phyloP scores from a whole-genome alignment of 2,329 filamentous ascomycete species.

The Pseudogymnoascus sp. region DNA sequence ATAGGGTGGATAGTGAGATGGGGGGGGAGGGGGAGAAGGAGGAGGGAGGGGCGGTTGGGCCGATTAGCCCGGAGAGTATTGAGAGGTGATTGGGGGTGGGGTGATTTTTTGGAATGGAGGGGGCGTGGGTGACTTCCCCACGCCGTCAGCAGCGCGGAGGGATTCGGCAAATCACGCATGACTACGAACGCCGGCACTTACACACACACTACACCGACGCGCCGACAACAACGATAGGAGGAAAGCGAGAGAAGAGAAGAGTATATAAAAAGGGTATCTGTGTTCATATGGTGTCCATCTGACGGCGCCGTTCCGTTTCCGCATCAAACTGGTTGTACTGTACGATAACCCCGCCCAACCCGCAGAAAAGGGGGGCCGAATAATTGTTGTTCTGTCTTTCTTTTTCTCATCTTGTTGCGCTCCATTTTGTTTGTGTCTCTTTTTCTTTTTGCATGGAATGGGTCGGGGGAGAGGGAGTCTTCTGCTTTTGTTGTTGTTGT shows the following conservation, averaged over 20 bases:
- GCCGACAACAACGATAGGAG: not conserved
- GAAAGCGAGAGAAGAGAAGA: not conserved
- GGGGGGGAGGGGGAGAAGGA: slow-evolving; percentile 52
- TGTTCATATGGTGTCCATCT: not conserved
- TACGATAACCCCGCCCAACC: not conserved
- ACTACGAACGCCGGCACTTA: not conserved
- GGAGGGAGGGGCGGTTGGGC: slow-evolving; percentile 60
- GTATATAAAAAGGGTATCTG: slow-evolving; percentile 6
- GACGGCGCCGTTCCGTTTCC: not conserved
- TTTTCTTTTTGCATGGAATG: not conserved
- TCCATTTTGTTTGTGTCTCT: not conserved
- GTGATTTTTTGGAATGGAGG: not conserved
- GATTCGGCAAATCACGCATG: not conserved
- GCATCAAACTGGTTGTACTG: not conserved
- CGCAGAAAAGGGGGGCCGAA: not conserved
- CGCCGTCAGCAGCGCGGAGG: not conserved
- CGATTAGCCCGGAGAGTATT: slow-evolving; percentile 75
- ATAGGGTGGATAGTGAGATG: slow-evolving; percentile 49
- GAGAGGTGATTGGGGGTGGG: slow-evolving; percentile 18
- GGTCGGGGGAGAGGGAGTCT: not conserved
- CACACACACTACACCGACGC: not conserved
- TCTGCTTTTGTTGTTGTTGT: not conserved
- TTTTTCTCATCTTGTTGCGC: not conserved
- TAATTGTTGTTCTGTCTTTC: not conserved
- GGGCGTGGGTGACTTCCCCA: not conserved